Evolutionary conservation across 2,329 filamentous ascomycete genomes (phyloP).

Genomic region (Magnaporthiopsis incrustans): DNA sequence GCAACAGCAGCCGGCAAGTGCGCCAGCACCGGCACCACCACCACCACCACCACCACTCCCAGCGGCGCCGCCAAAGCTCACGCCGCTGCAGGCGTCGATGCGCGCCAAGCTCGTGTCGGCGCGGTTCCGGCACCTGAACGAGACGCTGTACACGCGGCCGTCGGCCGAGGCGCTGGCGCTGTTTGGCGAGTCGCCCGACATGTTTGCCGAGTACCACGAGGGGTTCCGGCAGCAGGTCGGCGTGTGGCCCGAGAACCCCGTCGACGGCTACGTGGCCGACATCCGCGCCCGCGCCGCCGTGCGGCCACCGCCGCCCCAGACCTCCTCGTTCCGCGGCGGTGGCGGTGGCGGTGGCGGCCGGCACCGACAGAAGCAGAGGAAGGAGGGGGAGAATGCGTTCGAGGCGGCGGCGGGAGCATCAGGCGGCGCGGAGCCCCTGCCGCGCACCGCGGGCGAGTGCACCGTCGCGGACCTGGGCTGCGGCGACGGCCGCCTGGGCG

Average conservation of each 20-base stretch:
- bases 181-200: conserved; percentile 78
- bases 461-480: conserved; percentile 89
- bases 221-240: conserved; percentile 94
- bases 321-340: conserved; percentile 14
- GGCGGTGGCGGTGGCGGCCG: conserved; percentile 7
- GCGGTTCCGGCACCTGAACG: conserved; percentile 94
- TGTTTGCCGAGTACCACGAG: conserved; percentile 94
- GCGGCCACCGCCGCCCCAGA: conserved; percentile 41
- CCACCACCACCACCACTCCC: neutral
- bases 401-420: conserved; percentile 15
- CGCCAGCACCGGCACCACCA: neutral
- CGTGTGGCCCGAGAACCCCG: conserved; percentile 94
- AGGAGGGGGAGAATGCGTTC: neutral
- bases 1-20: neutral
- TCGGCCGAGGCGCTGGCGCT: conserved; percentile 76
- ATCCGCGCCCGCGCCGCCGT: conserved; percentile 53
- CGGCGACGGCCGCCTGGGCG: conserved; percentile 78
- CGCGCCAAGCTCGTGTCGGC: conserved; percentile 89
- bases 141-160: conserved; percentile 89
- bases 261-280: conserved; percentile 73
- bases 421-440: conserved; percentile 43
- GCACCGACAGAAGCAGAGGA: conserved; percentile 14
- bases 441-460: conserved; percentile 63
- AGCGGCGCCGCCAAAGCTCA: conserved; percentile 51
- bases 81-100: conserved; percentile 90